Conservation (phyloP, 2,329 filamentous ascomycete genomes). For the Fusarium euwallaceae region DNA sequence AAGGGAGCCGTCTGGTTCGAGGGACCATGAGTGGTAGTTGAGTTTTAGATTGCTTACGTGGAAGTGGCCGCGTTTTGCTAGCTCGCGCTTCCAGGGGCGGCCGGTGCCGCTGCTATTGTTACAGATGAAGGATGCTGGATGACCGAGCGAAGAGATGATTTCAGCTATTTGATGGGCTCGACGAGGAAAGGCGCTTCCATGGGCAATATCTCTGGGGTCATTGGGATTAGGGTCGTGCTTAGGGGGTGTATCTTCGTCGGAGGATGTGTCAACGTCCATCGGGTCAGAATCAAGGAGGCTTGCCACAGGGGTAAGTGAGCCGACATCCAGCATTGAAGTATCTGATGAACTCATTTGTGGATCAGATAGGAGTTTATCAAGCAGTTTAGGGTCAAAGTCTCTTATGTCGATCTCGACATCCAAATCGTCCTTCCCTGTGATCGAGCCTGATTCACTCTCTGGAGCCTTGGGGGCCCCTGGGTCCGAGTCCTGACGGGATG, state of each 20-base stretch:
- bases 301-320: not conserved
- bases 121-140: not conserved
- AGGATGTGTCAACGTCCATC: not conserved
- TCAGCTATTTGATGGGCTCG: not conserved
- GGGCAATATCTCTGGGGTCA: constrained; percentile 12
- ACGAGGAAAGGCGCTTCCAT: not conserved
- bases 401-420: not conserved
- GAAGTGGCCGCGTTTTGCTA: constrained; percentile 2
- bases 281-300: not conserved
- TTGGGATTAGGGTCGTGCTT: constrained; percentile 5
- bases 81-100: not conserved
- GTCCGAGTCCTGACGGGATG: not conserved
- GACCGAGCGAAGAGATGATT: not conserved
- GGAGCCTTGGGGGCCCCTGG: not conserved
- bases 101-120: not conserved
- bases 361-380: not conserved
- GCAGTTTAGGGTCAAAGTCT: not conserved
- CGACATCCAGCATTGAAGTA: not conserved
- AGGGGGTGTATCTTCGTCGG: not conserved
- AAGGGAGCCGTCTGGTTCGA: constrained; percentile 18
- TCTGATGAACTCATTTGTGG: not conserved
- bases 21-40: constrained; percentile 29
- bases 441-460: not conserved
- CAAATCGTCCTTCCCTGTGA: not conserved
- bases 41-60: not conserved